Evolutionary conservation across 108 stramenopile species (phyloP), one percentile per base, ranked within the genome.

Genomic region (Nitzschia inconspicua): DNA sequence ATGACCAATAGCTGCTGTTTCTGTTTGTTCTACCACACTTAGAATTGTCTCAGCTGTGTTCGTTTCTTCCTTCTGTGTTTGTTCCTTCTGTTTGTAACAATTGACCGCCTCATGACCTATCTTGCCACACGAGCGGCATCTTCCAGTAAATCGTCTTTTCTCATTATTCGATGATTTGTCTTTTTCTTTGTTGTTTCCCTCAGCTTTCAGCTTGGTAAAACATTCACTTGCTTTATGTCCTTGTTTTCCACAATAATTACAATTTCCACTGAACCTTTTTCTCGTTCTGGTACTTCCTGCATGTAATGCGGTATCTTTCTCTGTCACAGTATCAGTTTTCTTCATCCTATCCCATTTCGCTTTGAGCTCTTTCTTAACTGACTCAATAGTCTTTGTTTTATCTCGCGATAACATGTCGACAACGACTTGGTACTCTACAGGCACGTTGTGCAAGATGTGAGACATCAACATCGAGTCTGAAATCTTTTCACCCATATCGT

Each of bases 111-210:
- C 55, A 22, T 65, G 63, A 3, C 63, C 63, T 8, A 13, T 13
- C 31, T 65, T 65, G 6, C 28, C 28, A 50, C 63, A 65, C n/a
- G 31, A 40, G 52, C 41, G 3, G 20, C 63, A 65, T 3, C 20
- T 55, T 5, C 63, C 55, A 4, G 7, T 39, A 28, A 65, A 65
- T 18, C n/a, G n/a, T n/a, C n/a, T n/a, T n/a, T 32, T 44, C 2
- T 23, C 16, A 13, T 11, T 27, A 3, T 20, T 18, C 10, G 13
- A 10, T 26, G 25, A 27, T 14, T 51, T 51, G 6, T 28, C 20
- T 7, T 51, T 51, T 7, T n/a, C 16, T 7, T 18, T 18, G 22
- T 28, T 28, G 25, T 26, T 51, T 25, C 48, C 48, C 11, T 28
- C 48, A 50, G 10, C 6, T 25, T 28, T 19, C 13, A 27, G 4